Evolutionary conservation across 352 stramenopile species (phyloP).

Genomic region (Phytophthora macrochlamydospora): DNA sequence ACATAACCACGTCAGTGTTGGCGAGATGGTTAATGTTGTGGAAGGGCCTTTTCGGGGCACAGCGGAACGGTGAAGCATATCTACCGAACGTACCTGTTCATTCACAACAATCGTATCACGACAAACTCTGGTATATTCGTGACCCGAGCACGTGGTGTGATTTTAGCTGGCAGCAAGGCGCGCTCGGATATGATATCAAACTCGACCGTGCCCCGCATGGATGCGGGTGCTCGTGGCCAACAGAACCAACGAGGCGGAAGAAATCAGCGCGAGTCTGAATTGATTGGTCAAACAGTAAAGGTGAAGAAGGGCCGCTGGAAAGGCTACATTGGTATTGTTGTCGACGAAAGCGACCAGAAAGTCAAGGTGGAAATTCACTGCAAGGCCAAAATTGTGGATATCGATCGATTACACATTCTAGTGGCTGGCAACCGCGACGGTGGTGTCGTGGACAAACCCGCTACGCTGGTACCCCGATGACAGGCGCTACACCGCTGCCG

Average conservation of each 20-base stretch:
- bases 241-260: constrained; percentile 55
- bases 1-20: constrained; percentile 89
- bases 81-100: constrained; percentile 88
- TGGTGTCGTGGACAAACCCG: constrained; percentile 74
- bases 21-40: constrained; percentile 91
- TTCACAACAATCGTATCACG: constrained; percentile 92
- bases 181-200: constrained; percentile 89
- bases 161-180: constrained; percentile 87
- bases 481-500: constrained; percentile 74
- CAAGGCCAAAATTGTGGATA: constrained; percentile 88
- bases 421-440: constrained; percentile 82
- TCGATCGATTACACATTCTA: constrained; percentile 80
- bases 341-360: constrained; percentile 89
- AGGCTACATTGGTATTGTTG: constrained; percentile 92
- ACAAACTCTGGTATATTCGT: constrained; percentile 91
- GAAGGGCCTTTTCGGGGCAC: constrained; percentile 83
- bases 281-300: constrained; percentile 91
- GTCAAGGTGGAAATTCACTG: constrained; percentile 93
- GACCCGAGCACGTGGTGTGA: constrained; percentile 78
- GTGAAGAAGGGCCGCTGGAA: constrained; percentile 93
- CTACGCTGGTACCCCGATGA: constrained; percentile 81
- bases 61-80: constrained; percentile 93
- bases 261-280: constrained; percentile 73
- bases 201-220: constrained; percentile 72
- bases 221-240: constrained; percentile 43